Percentiles rank a stretch among this genome's conserved stretches.
Evolutionary conservation across 177 flowering plant genomes (phyloP).

Genomic region (Telopea speciosissima): DNA sequence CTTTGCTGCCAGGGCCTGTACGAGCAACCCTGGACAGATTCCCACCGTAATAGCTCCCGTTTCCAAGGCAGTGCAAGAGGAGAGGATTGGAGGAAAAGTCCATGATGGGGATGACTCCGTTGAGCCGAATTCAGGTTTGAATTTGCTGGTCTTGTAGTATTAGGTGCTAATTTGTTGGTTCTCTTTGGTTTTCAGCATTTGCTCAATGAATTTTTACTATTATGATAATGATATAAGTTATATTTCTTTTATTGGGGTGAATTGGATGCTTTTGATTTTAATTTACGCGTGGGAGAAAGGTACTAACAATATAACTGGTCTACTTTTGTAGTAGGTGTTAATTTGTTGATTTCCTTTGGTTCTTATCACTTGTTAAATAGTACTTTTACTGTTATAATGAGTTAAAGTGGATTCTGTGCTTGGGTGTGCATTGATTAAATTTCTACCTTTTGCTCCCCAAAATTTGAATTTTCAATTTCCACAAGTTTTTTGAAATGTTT

Average conservation of each 20-base stretch:
- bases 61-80: slow-evolving; percentile 13
- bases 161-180: neutral
- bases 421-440: neutral
- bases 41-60: slow-evolving; percentile 9
- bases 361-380: neutral
- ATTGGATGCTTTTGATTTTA: neutral
- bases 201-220: neutral
- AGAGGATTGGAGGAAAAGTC: slow-evolving; percentile 13
- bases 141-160: neutral
- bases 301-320: no score
- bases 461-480: no score
- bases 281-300: neutral
- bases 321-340: neutral
- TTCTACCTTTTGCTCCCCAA: neutral
- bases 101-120: neutral
- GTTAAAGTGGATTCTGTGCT: neutral
- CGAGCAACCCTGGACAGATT: slow-evolving; percentile 10
- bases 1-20: slow-evolving; percentile 13
- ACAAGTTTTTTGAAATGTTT: neutral
- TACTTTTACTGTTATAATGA: no score
- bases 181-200: neutral
- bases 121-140: slow-evolving; percentile 8
- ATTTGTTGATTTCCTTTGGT: neutral
- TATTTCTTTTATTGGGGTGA: no score
- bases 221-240: no score